Base-by-base conservation (phyloP, 768 basidiomycete genomes). In the Leccinum olivaceopallidum region DNA sequence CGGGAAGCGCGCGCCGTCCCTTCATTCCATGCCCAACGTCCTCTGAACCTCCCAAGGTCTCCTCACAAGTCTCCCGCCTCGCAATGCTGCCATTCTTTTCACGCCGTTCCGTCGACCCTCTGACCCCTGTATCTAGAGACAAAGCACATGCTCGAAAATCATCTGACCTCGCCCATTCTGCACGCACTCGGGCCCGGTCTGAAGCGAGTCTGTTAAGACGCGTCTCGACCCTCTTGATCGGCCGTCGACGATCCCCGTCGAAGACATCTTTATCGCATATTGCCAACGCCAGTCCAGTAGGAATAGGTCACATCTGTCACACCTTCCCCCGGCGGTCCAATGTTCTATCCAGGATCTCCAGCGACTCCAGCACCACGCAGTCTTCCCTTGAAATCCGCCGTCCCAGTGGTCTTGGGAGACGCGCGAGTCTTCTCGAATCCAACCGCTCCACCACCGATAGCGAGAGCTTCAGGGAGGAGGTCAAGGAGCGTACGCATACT, bases 341-440 rank as follows among this genome's bases (percentile, higher is more conserved):
- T 13, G 12, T 42, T 5, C 63, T 72, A 37, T 59, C 73, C 2
- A 61, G 72, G 30, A 20, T 61, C n/a, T 73, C 72, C 14, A 68
- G 60, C 56, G 61, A 60, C 44, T 65, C 68, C 2, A 20, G 4
- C 44, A 65, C 63, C 6, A 55, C 65, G 8, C 54, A 56, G 12
- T 66, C 70, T 28, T 75, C 74, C 18, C 70, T 73, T 2, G 72
- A 73, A 60, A 73, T 73, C 39, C 70, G 72, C 36, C 69, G 72
- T 14, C 72, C 72, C 10, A 73, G 72, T 20, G 72, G 72, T 32
- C 42, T 73, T 18, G 72, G 72, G 32, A 63, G 73, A 52, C 69
- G 74, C 3, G 72, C 72, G 3, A 73, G 72, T 47, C 53, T 68
- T 18, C 42, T 74, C 26, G 67, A 55, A 51, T 69, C 70, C 37